phyloP scores from a whole-genome alignment of 345 rosid genomes.

The Zanthoxylum bungeanum region DNA sequence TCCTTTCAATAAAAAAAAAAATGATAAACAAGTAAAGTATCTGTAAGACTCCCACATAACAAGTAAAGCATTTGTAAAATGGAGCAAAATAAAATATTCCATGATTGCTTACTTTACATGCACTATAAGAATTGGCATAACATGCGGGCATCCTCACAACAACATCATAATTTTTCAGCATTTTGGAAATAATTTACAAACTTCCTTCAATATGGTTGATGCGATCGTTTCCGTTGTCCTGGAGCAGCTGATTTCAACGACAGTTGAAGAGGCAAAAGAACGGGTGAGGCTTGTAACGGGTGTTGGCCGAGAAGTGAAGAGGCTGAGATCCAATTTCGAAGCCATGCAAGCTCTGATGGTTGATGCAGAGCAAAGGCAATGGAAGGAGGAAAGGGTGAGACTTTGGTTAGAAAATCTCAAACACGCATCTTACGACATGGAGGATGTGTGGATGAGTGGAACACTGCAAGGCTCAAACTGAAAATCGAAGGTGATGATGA shows the following conservation, averaged over 20 bases:
- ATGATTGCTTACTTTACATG: no score
- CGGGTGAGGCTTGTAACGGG: background rate
- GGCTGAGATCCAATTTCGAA: background rate
- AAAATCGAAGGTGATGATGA: background rate
- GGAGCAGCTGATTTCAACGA: background rate
- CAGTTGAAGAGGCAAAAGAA: background rate
- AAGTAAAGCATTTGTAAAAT: no score
- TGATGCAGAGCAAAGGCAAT: slow-evolving; percentile 2
- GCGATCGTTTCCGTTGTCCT: background rate
- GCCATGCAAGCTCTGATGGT: slow-evolving; percentile 2
- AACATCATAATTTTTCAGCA: no score
- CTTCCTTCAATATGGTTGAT: no score
- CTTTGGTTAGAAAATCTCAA: slow-evolving; percentile 1
- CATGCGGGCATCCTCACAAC: no score
- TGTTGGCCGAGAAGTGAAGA: background rate
- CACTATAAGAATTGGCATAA: no score
- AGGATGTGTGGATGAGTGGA: slow-evolving; percentile 14
- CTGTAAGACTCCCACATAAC: no score
- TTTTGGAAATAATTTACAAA: no score
- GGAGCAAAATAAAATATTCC: no score
- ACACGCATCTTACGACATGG: slow-evolving; percentile 4
- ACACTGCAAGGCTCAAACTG: slow-evolving; percentile 5
- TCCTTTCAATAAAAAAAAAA: no score
- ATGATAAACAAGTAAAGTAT: no score
- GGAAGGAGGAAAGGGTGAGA: background rate